Conservation (phyloP, 495 filamentous ascomycete species). For the Neurospora sp. region DNA sequence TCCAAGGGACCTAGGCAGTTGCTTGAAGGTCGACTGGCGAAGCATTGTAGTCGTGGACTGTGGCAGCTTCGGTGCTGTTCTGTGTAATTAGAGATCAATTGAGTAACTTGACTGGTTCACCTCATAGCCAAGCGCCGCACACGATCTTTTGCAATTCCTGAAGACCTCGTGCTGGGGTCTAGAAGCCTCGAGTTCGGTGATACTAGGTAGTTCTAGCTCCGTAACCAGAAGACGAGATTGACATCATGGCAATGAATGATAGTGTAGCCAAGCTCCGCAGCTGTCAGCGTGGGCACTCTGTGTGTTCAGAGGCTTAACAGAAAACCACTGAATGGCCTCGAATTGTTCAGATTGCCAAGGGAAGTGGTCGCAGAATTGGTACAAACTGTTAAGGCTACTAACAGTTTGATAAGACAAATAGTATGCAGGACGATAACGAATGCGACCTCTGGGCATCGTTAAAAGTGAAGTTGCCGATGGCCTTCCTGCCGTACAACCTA, state of each 20-base stretch:
- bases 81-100: background rate
- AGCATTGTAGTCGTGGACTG: slow-evolving; percentile 13
- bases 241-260: background rate
- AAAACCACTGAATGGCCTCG: background rate
- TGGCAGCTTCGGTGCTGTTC: background rate
- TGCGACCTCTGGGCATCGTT: background rate
- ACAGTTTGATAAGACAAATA: background rate
- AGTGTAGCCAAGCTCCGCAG: background rate
- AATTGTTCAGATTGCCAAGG: background rate
- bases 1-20: slow-evolving; percentile 10
- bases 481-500: background rate
- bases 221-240: background rate
- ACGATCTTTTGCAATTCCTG: background rate
- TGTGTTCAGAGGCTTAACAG: background rate
- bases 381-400: background rate
- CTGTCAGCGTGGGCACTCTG: background rate
- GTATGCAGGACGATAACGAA: background rate
- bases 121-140: background rate
- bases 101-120: background rate
- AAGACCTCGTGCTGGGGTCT: background rate
- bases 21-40: slow-evolving; percentile 14
- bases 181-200: background rate
- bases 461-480: background rate
- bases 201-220: background rate
- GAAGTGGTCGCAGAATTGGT: background rate